Base-by-base conservation (phyloP, 1,284 basidiomycete species). In the Moesziomyces globuligerus region DNA sequence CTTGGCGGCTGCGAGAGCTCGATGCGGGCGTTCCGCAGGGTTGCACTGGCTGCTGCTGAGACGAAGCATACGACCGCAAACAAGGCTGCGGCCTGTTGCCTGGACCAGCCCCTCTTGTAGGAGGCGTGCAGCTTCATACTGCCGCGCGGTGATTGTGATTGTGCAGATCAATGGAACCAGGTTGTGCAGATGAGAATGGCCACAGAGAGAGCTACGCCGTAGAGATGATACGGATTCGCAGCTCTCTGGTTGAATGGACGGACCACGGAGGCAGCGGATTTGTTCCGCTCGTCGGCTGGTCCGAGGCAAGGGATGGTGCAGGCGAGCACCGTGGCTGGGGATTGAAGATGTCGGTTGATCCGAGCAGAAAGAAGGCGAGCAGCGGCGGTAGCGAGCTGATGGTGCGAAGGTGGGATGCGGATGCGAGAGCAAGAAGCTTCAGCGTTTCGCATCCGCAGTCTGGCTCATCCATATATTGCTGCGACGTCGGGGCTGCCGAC, bases 1-100 rank as follows among this genome's bases (percentile, higher is more conserved):
- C 38, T 46, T 41, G 46, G 45, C n/a, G 34, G 36, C 23, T n/a
- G 53, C 36, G 29, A 42, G 23, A 48, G 45, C n/a, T 52, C 20
- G 20, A 21, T 25, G 18, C 24, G 20, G n/a, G 29, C n/a, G n/a
- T n/a, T 29, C 5, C 36, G 58, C 7, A 64, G 7, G 13, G 43
- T 46, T 11, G 59, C 52, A 34, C 36, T 40, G 7, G 51, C 37
- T 7, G 25, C 48, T 5, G 43, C 29, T 3, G 36, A 41, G 41
- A 43, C 42, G 4, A 49, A 10, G 34, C 46, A 53, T 20, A 54
- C 32, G 21, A 24, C 24, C 9, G 32, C 47, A 4, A 61, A 32
- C 29, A 61, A n/a, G 13, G 43, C 48, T 25, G 10, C 24, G 3
- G 37, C 41, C 20, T 38, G 13, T 2, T 9, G n/a, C 20, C 7